Evolutionary conservation across 2,329 filamentous ascomycete genomes (phyloP), one percentile per base, ranked within the genome.

Genomic region (Sarocladiaceae sp.): DNA sequence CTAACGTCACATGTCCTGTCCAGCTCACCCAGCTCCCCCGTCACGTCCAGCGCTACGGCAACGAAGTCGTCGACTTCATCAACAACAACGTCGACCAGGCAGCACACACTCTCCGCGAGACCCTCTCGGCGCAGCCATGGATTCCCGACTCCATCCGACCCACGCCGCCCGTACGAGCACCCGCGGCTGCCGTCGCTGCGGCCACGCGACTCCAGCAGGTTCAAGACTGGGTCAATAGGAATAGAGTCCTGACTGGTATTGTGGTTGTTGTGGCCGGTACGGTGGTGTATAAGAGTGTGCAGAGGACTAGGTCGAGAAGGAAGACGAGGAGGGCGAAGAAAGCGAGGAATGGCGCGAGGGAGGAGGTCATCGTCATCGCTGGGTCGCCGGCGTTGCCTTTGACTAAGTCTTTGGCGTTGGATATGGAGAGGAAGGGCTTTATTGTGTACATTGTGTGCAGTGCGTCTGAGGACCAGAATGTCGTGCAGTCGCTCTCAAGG

Each of bases 391-490:
- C 86, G 48, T 84, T 96, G 61, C 88, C 92, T 15, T 77, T 97
- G 63, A 93, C 90, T 6, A 87, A 86, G 62, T 90, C 90, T 11
- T 75, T 97, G 51, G 84, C 90, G 2, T 71, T 92, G 46, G 94
- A 99, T 64, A 76, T 99, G 59, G 94, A 97, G 71, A 79, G 91
- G 54, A 83, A 91, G 57, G 94, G 94, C 4, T 97, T 95, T 67
- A 88, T 97, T 55, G 90, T 97, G 52, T 99, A 91, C 67, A 78
- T 99, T 55, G 88, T 96, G 1, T 93, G 91, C 62, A 87, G 84
- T 57, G 90, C 84, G n/a, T 73, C 84, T 54, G 89, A 96, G 61
- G 93, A 97, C 59, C 91, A 97, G 66, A 77, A 85, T 31, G 73
- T 87, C 57, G 84, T 97, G 13, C 82, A 89, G 55, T 80, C 82